Evolutionary conservation across 2,329 filamentous ascomycete genomes (phyloP).

Genomic region (Pseudonectria foliicola): DNA sequence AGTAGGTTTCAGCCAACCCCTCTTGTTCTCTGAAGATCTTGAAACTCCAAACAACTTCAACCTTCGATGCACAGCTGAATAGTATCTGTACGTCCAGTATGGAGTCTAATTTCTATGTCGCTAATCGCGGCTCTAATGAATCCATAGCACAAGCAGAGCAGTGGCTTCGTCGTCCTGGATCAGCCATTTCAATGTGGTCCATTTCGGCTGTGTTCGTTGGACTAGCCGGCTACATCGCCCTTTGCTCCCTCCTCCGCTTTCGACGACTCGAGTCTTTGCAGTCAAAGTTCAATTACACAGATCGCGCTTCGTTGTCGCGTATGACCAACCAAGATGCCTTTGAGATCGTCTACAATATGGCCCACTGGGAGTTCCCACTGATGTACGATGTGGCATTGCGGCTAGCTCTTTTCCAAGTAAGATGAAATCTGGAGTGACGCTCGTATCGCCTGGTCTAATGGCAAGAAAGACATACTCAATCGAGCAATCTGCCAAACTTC

Average conservation of each 20-base stretch:
- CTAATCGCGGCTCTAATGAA: too few species aligned
- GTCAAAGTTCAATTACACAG: slow-evolving; percentile 24
- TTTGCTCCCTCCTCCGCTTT: slow-evolving; percentile 33
- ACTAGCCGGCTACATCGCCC: slow-evolving; percentile 23
- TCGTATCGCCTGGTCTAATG: neutral
- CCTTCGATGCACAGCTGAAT: too few species aligned
- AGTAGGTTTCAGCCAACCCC: too few species aligned
- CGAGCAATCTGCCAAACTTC: slow-evolving; percentile 29
- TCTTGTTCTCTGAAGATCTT: too few species aligned
- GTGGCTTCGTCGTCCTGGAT: too few species aligned
- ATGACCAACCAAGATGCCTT: slow-evolving; percentile 41
- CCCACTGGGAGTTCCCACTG: slow-evolving; percentile 30
- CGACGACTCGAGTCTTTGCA: slow-evolving; percentile 24
- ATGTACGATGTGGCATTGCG: slow-evolving; percentile 31
- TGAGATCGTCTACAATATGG: slow-evolving; percentile 31
- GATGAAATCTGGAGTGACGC: neutral
- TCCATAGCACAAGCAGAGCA: too few species aligned
- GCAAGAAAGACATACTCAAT: slow-evolving; percentile 32
- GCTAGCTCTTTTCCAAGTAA: slow-evolving; percentile 34
- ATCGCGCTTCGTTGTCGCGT: slow-evolving; percentile 28
- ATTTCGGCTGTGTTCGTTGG: slow-evolving; percentile 7
- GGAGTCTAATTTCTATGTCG: too few species aligned
- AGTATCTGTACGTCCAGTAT: too few species aligned
- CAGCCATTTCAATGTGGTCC: slow-evolving; percentile 1
- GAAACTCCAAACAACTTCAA: too few species aligned